Evolutionary conservation across 371 early-diverging fungal species (phyloP).

Genomic region (Apophysomyces ossiformis): DNA sequence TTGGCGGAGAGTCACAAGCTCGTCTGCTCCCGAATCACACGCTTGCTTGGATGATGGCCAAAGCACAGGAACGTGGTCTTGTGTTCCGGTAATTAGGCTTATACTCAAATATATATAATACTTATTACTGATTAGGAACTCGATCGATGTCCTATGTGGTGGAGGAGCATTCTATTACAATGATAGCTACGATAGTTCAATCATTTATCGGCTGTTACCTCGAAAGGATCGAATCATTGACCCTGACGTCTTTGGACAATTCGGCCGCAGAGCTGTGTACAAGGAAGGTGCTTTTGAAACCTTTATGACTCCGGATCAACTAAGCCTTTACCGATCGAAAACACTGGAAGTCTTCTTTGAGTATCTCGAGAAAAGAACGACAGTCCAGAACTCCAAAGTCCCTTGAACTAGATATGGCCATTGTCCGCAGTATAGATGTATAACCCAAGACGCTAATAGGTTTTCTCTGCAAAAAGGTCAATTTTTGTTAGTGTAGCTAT

Average conservation of each 20-base stretch:
- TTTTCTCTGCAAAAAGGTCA: too few species aligned
- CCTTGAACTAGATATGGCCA: not conserved
- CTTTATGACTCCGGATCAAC: slow-evolving; percentile 25
- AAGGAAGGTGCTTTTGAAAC: slow-evolving; percentile 22
- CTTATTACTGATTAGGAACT: not conserved
- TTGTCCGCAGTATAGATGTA: too few species aligned
- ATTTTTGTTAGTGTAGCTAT: too few species aligned
- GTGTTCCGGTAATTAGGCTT: slow-evolving; percentile 20
- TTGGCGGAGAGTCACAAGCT: slow-evolving; percentile 28
- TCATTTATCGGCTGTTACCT: slow-evolving; percentile 32
- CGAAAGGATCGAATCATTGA: slow-evolving; percentile 38
- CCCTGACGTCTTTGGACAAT: not conserved
- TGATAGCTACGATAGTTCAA: slow-evolving; percentile 33
- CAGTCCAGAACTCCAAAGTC: not conserved
- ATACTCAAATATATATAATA: not conserved
- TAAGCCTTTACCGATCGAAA: slow-evolving; percentile 33
- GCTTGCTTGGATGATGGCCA: slow-evolving; percentile 42
- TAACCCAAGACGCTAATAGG: too few species aligned
- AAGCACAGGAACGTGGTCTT: slow-evolving; percentile 34
- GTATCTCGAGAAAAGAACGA: not conserved
- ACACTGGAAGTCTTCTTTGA: slow-evolving; percentile 14
- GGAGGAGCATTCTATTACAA: slow-evolving; percentile 24
- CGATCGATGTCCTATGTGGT: slow-evolving; percentile 13
- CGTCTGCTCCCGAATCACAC: slow-evolving; percentile 33
- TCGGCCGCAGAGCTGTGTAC: slow-evolving; percentile 18